Conservation (phyloP, 2,329 filamentous ascomycete species). For the Verticillium albo-atrum region DNA sequence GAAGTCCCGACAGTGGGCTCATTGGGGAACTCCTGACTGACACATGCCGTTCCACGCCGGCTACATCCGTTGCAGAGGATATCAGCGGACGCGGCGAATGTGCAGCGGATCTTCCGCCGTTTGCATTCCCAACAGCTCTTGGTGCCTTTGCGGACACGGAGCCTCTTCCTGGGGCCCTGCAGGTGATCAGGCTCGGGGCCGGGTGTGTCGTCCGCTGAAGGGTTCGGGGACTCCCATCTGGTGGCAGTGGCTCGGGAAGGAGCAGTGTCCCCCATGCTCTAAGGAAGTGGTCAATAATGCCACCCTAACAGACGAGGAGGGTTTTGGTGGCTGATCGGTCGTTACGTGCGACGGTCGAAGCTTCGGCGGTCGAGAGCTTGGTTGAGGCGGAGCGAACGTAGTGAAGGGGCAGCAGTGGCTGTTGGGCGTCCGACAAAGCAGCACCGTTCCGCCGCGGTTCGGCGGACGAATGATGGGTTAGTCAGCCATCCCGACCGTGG, state of each 20-base stretch:
- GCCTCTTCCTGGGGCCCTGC: slow-evolving; percentile 18
- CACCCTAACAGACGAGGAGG: too few species aligned
- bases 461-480: background rate
- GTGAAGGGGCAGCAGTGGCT: too few species aligned
- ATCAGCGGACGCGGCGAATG: slow-evolving; percentile 31
- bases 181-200: too few species aligned
- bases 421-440: too few species aligned
- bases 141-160: slow-evolving; percentile 50
- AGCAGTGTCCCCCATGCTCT: background rate
- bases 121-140: slow-evolving; percentile 57
- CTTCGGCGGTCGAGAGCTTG: background rate
- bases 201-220: background rate
- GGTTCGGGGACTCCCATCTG: background rate
- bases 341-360: background rate
- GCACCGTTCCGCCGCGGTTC: background rate
- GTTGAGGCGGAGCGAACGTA: background rate
- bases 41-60: slow-evolving; percentile 35
- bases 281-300: too few species aligned
- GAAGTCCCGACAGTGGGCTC: slow-evolving; percentile 14
- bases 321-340: too few species aligned
- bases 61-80: slow-evolving; percentile 40
- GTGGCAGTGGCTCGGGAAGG: too few species aligned
- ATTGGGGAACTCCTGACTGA: slow-evolving; percentile 44
- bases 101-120: slow-evolving; percentile 48
- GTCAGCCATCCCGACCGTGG: background rate